Conservation (phyloP, 2,329 filamentous ascomycete genomes). For the Botryotinia globosa region DNA sequence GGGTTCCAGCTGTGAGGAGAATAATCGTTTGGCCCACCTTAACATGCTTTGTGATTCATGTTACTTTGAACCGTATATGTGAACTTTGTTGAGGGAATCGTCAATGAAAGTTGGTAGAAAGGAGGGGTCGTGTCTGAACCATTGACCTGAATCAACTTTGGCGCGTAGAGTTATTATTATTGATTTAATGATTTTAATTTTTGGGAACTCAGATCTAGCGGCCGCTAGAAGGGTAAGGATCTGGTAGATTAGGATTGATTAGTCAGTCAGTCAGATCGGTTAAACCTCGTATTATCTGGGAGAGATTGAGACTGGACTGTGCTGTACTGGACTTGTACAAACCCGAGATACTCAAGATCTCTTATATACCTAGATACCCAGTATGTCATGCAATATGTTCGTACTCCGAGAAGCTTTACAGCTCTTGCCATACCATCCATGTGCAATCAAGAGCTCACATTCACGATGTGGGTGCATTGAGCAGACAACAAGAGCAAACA, state of each 20-base stretch:
- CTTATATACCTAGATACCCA: too few relatives aligned
- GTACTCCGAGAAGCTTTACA: neutral
- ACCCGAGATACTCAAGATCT: neutral
- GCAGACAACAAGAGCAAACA: neutral
- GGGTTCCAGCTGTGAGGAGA: conserved; percentile 4
- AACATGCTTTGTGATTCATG: conserved; percentile 3
- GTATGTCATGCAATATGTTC: neutral
- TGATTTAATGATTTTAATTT: conserved; percentile 4
- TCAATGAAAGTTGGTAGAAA: neutral
- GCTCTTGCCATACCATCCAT: neutral
- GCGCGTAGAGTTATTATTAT: neutral
- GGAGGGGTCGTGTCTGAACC: neutral
- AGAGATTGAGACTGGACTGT: neutral
- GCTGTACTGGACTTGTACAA: neutral
- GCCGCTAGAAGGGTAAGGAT: neutral
- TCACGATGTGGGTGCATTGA: neutral
- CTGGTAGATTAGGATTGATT: too few relatives aligned
- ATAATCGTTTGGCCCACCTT: conserved; percentile 2
- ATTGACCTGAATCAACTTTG: neutral
- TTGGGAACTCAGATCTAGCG: conserved; percentile 11
- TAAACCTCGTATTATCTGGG: neutral
- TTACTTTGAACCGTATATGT: neutral
- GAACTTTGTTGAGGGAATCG: neutral
- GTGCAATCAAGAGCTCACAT: neutral
- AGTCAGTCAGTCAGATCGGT: neutral